phyloP scores from a whole-genome alignment of 768 basidiomycete species.

The Macrolepiota dolichaula region DNA sequence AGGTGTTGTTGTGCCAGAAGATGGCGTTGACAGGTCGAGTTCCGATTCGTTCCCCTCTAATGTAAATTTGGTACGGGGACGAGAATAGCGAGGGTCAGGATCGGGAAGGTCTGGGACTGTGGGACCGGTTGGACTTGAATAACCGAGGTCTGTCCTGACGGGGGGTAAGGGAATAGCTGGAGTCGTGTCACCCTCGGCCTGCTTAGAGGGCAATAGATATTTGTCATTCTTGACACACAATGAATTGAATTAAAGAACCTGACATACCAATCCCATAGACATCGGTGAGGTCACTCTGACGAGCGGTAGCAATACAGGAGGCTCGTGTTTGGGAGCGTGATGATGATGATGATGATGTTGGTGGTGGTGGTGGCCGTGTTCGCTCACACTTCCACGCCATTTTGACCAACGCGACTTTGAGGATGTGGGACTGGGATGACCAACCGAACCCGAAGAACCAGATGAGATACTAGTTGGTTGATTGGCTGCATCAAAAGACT shows the following conservation, averaged over 20 bases:
- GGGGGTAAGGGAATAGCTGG: not conserved
- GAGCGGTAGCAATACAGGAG: conserved; percentile 4
- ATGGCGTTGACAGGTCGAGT: not conserved
- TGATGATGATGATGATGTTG: too few species aligned
- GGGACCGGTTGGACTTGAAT: not conserved
- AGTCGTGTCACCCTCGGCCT: not conserved
- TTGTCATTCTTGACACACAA: not conserved
- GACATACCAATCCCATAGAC: not conserved
- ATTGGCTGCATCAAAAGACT: not conserved
- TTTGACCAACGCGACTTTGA: conserved; percentile 4
- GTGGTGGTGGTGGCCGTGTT: not conserved
- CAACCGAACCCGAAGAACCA: not conserved
- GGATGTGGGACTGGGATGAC: not conserved
- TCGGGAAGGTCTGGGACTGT: not conserved
- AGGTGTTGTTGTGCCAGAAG: not conserved
- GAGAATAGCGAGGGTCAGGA: not conserved
- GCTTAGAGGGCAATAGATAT: not conserved
- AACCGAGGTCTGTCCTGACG: not conserved
- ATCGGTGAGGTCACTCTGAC: conserved; percentile 10
- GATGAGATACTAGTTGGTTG: not conserved
- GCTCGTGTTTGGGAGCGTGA: not conserved
- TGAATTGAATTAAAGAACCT: not conserved
- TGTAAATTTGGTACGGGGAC: conserved; percentile 5
- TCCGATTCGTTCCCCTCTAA: conserved; percentile 9
- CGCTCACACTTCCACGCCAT: conserved; percentile 3